These are phyloP conservation scores for Sanghuangporus sanghuang DNA, from an alignment of 1,284 basidiomycete genomes.

Conservation along the genomic window DNA sequence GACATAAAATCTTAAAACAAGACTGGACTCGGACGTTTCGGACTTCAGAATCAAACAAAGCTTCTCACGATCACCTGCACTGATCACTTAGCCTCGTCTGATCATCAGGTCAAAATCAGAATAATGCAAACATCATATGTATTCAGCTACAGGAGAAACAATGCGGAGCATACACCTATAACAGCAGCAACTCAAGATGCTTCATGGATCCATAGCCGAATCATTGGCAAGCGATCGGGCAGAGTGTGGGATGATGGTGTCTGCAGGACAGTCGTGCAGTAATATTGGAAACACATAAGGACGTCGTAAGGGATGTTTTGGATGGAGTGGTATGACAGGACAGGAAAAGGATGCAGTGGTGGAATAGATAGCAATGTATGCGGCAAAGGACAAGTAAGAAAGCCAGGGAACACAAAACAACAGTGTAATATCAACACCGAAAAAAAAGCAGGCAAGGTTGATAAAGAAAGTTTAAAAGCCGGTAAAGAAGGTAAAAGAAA, in stretches of 20 bases:
- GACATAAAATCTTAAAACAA: no score
- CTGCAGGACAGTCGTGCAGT: background rate
- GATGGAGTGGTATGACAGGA: background rate
- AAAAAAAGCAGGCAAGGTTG: background rate
- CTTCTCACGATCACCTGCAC: no score
- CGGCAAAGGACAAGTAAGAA: background rate
- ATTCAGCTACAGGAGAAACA: background rate
- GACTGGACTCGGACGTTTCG: no score
- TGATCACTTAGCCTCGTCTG: no score
- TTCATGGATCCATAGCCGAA: no score
- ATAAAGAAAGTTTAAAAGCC: constrained; percentile 3
- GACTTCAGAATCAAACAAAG: no score
- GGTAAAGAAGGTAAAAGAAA: constrained; percentile 2
- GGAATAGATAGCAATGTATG: constrained; percentile 10
- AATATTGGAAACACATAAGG: background rate
- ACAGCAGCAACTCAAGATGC: background rate
- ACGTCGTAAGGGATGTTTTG: background rate
- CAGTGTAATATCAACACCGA: constrained; percentile 6
- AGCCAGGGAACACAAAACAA: constrained; percentile 8
- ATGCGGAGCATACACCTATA: background rate
- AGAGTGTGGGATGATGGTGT: background rate
- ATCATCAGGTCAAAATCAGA: background rate
- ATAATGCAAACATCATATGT: background rate
- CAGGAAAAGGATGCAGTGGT: background rate
- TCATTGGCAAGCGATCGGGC: no score